phyloP scores from a whole-genome alignment of 2,329 filamentous ascomycete species.

The Alternaria gansuensis region DNA sequence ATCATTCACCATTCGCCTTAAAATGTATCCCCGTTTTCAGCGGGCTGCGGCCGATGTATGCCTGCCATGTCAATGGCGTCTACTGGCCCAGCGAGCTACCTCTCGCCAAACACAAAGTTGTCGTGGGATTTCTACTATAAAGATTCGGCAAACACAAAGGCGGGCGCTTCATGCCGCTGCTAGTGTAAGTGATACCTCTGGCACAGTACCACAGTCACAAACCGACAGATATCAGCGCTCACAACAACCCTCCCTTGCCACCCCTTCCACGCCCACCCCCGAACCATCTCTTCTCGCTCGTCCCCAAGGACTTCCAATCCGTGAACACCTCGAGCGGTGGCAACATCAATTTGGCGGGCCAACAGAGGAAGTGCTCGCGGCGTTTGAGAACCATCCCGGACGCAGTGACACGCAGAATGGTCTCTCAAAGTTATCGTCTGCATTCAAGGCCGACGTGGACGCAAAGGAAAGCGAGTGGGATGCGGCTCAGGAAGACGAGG shows the following conservation, averaged over 20 bases:
- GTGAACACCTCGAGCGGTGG: conserved; percentile 53
- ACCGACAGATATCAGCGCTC: conserved; percentile 30
- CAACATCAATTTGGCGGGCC: conserved; percentile 53
- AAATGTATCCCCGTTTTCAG: conserved; percentile 32
- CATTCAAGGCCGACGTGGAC: conserved; percentile 39
- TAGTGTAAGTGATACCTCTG: conserved; percentile 25
- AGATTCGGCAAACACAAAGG: conserved; percentile 20
- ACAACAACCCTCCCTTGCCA: conserved; percentile 20
- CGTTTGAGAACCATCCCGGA: conserved; percentile 45
- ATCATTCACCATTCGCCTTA: conserved; percentile 12
- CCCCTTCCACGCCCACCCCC: conserved; percentile 14
- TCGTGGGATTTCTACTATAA: conserved; percentile 19
- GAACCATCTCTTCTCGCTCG: conserved; percentile 28
- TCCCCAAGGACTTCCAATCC: conserved; percentile 32
- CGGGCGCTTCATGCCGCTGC: conserved; percentile 37
- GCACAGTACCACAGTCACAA: background rate
- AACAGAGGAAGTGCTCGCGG: conserved; percentile 39
- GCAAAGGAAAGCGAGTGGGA: conserved; percentile 33
- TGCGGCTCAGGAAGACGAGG: conserved; percentile 33
- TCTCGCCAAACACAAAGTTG: conserved; percentile 10
- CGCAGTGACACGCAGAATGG: conserved; percentile 38
- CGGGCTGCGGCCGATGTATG: conserved; percentile 31
- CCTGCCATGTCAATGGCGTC: conserved; percentile 39
- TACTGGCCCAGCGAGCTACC: conserved; percentile 19
- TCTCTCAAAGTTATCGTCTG: conserved; percentile 34